Evolutionary conservation across 345 rosid species (phyloP).

Genomic region (Brassica rapa): DNA sequence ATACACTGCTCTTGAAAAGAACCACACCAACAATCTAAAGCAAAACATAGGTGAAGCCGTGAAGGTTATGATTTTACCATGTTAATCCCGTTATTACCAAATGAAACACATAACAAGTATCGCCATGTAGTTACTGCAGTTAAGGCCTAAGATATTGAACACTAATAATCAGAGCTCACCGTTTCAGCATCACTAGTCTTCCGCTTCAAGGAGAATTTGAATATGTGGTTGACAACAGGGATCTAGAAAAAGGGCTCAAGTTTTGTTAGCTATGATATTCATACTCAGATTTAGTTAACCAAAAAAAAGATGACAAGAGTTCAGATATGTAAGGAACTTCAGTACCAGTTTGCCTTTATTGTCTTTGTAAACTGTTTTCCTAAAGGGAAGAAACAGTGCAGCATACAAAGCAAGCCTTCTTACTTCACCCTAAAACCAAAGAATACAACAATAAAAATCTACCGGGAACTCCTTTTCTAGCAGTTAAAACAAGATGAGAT

Average conservation of each 20-base stretch:
- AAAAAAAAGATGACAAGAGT: slow-evolving; percentile 15
- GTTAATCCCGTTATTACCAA: not conserved
- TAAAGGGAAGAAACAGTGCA: slow-evolving; percentile 80
- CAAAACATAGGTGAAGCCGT: slow-evolving; percentile 1
- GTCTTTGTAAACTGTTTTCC: slow-evolving; percentile 55
- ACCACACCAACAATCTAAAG: slow-evolving; percentile 3
- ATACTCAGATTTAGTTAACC: slow-evolving; percentile 14
- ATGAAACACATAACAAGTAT: not conserved
- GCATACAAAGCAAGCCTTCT: slow-evolving; percentile 74
- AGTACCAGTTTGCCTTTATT: slow-evolving; percentile 70
- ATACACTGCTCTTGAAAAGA: slow-evolving; percentile 15
- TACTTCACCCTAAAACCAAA: slow-evolving; percentile 68
- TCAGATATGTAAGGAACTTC: slow-evolving; percentile 11
- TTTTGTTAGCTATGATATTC: not conserved
- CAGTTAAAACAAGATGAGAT: not conserved
- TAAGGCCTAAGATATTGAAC: slow-evolving; percentile 7
- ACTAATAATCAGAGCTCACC: slow-evolving; percentile 45
- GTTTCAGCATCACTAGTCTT: slow-evolving; percentile 80
- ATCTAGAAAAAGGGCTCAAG: slow-evolving; percentile 41
- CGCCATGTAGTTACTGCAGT: not conserved
- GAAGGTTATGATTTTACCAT: slow-evolving; percentile 9
- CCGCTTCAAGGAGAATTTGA: slow-evolving; percentile 77
- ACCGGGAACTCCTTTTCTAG: slow-evolving; percentile 2
- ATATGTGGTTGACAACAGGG: slow-evolving; percentile 69
- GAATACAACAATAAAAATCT: slow-evolving; percentile 24